These are phyloP conservation scores for Hericium alpestre DNA, from an alignment of 768 basidiomycete genomes.

Conservation along the genomic window DNA sequence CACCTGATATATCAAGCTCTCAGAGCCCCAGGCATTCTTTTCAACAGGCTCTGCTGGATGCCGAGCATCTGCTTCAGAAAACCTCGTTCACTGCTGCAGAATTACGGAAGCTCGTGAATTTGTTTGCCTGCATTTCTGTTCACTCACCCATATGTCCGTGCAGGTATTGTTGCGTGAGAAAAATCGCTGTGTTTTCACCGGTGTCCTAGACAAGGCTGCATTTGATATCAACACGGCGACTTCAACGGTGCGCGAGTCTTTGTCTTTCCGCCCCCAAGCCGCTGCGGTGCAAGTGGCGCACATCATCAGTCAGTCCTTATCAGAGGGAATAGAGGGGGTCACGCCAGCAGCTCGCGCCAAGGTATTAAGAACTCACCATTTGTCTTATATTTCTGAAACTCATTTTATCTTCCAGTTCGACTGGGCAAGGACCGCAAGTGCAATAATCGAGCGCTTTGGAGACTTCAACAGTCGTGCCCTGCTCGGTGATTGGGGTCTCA, in stretches of 20 bases:
- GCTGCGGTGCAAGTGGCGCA: background rate
- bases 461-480: background rate
- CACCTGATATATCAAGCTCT: background rate
- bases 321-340: background rate
- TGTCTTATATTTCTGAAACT: background rate
- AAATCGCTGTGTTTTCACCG: background rate
- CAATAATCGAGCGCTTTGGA: conserved; percentile 1
- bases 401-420: background rate
- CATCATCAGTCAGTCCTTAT: background rate
- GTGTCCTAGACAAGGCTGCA: background rate
- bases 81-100: background rate
- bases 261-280: too few relatives aligned
- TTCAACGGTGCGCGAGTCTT: too few relatives aligned
- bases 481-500: background rate
- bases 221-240: background rate
- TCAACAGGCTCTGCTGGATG: too few relatives aligned
- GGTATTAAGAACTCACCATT: background rate
- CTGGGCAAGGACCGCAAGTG: conserved; percentile 1
- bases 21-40: background rate
- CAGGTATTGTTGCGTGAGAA: background rate
- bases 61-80: background rate
- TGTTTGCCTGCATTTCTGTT: too few relatives aligned
- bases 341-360: background rate
- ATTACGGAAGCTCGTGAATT: background rate
- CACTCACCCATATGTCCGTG: background rate